A percentile compares a stretch with the other conserved stretches of the same genome.
These are phyloP conservation scores for Porphyrellus cyaneotinctus DNA, from an alignment of 768 basidiomycete species.

Conservation along the genomic window DNA sequence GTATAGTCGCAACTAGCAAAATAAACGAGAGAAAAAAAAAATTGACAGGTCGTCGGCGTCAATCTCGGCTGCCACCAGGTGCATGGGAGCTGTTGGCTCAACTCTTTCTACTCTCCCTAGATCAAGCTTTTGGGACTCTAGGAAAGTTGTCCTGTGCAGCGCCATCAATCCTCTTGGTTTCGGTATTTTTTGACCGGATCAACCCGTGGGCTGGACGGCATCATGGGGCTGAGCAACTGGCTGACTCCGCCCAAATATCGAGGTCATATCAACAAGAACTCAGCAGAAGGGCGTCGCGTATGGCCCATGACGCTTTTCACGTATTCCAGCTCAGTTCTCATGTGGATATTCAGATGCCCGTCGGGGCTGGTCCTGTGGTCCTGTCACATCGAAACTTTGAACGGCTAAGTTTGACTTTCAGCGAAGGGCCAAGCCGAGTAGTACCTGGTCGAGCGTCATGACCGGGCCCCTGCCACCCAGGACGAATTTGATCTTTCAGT, in stretches of 20 bases:
- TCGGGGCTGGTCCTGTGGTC: background rate
- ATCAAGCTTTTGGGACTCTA: background rate
- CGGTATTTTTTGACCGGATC: no score
- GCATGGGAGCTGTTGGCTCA: background rate
- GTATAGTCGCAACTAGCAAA: background rate
- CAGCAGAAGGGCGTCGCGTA: constrained; percentile 4
- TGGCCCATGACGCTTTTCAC: background rate
- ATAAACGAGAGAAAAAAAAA: constrained; percentile 2
- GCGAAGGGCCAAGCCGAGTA: constrained; percentile 1
- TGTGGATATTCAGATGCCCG: background rate
- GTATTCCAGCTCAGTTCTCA: constrained; percentile 5
- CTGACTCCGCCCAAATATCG: background rate
- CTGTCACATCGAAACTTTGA: constrained; percentile 17
- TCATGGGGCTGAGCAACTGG: background rate
- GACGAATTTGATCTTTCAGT: background rate
- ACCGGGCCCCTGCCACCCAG: background rate
- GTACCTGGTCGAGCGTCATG: background rate
- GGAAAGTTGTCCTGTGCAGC: background rate
- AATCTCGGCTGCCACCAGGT: constrained; percentile 5
- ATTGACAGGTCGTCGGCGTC: constrained; percentile 6
- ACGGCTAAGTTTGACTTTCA: constrained; percentile 8
- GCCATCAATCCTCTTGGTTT: no score
- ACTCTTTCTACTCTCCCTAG: background rate
- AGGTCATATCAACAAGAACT: background rate
- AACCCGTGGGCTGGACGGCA: background rate